phyloP scores from a whole-genome alignment of 306 rosid genomes.

The Delonix regia region DNA sequence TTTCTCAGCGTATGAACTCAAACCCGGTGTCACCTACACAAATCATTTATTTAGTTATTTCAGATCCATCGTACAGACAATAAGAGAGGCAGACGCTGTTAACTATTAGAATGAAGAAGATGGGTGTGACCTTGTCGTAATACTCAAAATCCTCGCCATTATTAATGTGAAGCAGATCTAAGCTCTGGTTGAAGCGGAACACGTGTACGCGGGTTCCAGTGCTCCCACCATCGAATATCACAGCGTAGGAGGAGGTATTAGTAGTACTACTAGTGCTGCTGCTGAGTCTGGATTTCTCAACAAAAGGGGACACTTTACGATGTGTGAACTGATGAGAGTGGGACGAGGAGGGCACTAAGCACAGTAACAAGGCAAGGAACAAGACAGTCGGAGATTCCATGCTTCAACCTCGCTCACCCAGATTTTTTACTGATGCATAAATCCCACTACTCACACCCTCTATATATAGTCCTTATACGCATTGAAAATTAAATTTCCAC shows the following conservation, averaged over 20 bases:
- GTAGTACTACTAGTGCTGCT: background rate
- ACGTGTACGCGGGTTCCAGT: conserved; percentile 79
- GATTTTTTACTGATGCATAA: too few species aligned
- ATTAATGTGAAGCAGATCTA: conserved; percentile 54
- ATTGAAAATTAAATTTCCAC: too few species aligned
- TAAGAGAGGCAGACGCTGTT: too few species aligned
- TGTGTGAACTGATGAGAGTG: background rate
- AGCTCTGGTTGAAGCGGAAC: conserved; percentile 48
- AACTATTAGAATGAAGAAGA: background rate
- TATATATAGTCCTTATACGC: too few species aligned
- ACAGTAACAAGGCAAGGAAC: too few species aligned
- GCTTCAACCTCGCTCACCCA: too few species aligned
- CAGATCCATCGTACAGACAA: too few species aligned
- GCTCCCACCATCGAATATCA: conserved; percentile 69
- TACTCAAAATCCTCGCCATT: conserved; percentile 65
- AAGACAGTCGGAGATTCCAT: too few species aligned
- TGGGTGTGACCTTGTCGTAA: conserved; percentile 41
- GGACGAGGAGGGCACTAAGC: too few species aligned
- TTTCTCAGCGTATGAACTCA: conserved; percentile 51
- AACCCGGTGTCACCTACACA: conserved; percentile 50
- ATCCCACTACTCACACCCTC: too few species aligned
- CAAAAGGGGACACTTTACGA: background rate
- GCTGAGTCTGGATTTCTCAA: background rate
- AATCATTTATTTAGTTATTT: too few species aligned
- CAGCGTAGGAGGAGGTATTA: conserved; percentile 47